phyloP scores from a whole-genome alignment of 2,329 filamentous ascomycete species.

The Tolypocladium inflatum region DNA sequence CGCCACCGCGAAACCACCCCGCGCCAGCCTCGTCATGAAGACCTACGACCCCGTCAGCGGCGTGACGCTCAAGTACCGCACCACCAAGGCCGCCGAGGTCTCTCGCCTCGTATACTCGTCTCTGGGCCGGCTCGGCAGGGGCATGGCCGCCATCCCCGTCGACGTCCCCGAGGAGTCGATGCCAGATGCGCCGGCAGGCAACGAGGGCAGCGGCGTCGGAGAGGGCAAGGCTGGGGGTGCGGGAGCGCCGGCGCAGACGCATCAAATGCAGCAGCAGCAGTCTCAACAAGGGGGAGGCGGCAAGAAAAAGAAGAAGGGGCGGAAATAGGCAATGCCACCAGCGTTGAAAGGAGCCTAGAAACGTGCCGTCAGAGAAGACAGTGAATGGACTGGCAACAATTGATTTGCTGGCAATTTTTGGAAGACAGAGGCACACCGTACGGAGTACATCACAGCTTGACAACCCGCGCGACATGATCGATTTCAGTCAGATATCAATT shows the following conservation, averaged over 20 bases:
- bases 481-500: background rate
- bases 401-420: background rate
- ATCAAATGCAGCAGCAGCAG: slow-evolving; percentile 13
- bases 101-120: slow-evolving; percentile 63
- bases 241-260: slow-evolving; percentile 15
- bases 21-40: slow-evolving; percentile 72
- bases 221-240: slow-evolving; percentile 22
- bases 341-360: background rate
- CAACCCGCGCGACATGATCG: background rate
- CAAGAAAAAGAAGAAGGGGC: slow-evolving; percentile 65
- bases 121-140: slow-evolving; percentile 65
- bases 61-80: slow-evolving; percentile 81
- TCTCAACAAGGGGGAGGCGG: slow-evolving; percentile 23
- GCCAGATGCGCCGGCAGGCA: slow-evolving; percentile 25
- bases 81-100: slow-evolving; percentile 84
- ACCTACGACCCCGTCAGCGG: slow-evolving; percentile 80
- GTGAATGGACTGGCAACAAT: background rate
- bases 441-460: background rate
- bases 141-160: slow-evolving; percentile 47
- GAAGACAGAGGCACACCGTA: background rate
- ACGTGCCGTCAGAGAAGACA: background rate
- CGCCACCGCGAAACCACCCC: slow-evolving; percentile 36
- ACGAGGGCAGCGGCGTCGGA: slow-evolving; percentile 2
- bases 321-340: slow-evolving; percentile 39
- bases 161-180: slow-evolving; percentile 31